Conservation (phyloP, 352 stramenopile genomes). For the Phytopythium mirpurense region DNA sequence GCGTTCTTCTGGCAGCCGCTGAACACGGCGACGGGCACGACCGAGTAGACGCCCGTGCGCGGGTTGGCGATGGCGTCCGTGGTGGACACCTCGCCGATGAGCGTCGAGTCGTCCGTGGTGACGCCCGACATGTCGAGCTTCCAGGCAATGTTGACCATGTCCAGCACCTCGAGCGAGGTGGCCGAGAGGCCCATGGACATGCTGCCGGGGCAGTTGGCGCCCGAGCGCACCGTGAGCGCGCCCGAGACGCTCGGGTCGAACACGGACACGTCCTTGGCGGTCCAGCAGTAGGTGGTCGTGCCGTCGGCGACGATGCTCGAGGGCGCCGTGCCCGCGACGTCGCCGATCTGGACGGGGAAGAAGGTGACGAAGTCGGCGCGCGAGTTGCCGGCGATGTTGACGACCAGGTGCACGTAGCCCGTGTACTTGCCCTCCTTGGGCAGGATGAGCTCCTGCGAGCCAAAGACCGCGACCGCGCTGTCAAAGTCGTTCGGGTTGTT, state of each 20-base stretch:
- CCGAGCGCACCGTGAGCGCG: conserved; percentile 56
- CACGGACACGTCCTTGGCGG: conserved; percentile 38
- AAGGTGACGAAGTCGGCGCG: conserved; percentile 75
- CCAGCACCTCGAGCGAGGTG: conserved; percentile 35
- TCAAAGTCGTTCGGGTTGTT: conserved; percentile 75
- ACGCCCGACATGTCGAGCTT: conserved; percentile 53
- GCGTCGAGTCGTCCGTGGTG: conserved; percentile 37
- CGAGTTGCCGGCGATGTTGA: conserved; percentile 60
- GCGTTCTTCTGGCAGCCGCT: conserved; percentile 55
- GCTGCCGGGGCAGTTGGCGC: conserved; percentile 50
- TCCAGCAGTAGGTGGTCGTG: conserved; percentile 77
- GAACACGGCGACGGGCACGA: conserved; percentile 70
- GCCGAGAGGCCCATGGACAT: conserved; percentile 62
- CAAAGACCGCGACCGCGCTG: conserved; percentile 45
- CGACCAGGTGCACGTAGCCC: conserved; percentile 61
- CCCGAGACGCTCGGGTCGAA: conserved; percentile 53
- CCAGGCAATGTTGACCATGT: conserved; percentile 54
- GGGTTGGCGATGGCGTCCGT: conserved; percentile 48
- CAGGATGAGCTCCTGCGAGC: conserved; percentile 59
- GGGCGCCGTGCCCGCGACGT: conserved; percentile 45
- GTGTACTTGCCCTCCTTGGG: conserved; percentile 78
- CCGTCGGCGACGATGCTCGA: conserved; percentile 46
- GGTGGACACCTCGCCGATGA: conserved; percentile 65
- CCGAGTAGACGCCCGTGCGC: conserved; percentile 43
- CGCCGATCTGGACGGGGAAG: conserved; percentile 71